Percentiles rank a stretch among this genome's conserved stretches.
Evolutionary conservation across 805 yeast species (phyloP).

Genomic region (Candida montana): DNA sequence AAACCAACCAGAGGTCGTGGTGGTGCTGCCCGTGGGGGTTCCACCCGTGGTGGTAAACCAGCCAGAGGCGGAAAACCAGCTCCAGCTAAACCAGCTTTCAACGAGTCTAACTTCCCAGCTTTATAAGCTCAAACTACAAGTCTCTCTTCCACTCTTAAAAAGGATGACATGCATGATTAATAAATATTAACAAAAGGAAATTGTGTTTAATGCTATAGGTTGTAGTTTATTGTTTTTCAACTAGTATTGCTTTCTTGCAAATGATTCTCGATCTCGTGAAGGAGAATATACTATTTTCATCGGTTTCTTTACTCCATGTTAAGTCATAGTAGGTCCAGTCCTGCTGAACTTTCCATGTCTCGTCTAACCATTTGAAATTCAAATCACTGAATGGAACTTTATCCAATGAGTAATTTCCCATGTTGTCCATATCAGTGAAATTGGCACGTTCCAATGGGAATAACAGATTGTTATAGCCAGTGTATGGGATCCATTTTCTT

Average conservation of each 20-base stretch:
- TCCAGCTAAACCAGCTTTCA: constrained; percentile 9
- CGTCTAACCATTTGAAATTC: constrained; percentile 57
- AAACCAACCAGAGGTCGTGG: constrained; percentile 28
- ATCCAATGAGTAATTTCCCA: constrained; percentile 32
- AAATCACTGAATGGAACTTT: constrained; percentile 41
- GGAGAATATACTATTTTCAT: constrained; percentile 40
- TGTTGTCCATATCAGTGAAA: constrained; percentile 36
- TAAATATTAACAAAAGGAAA: background rate
- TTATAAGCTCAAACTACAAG: constrained; percentile 2
- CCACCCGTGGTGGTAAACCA: constrained; percentile 23
- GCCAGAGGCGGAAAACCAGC: background rate
- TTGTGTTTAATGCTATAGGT: background rate
- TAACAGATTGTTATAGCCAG: constrained; percentile 36
- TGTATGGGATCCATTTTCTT: constrained; percentile 31
- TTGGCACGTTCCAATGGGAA: constrained; percentile 48
- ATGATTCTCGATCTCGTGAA: constrained; percentile 50
- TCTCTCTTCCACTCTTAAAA: background rate
- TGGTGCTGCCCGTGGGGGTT: constrained; percentile 30
- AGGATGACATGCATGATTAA: constrained; percentile 6
- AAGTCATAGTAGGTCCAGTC: constrained; percentile 51
- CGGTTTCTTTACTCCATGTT: constrained; percentile 40
- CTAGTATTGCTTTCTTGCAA: constrained; percentile 39
- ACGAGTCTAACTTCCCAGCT: constrained; percentile 14
- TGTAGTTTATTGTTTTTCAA: background rate
- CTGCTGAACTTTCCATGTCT: constrained; percentile 42